Conservation (phyloP, 2,329 filamentous ascomycete species). For the Gnomoniopsis sp. region DNA sequence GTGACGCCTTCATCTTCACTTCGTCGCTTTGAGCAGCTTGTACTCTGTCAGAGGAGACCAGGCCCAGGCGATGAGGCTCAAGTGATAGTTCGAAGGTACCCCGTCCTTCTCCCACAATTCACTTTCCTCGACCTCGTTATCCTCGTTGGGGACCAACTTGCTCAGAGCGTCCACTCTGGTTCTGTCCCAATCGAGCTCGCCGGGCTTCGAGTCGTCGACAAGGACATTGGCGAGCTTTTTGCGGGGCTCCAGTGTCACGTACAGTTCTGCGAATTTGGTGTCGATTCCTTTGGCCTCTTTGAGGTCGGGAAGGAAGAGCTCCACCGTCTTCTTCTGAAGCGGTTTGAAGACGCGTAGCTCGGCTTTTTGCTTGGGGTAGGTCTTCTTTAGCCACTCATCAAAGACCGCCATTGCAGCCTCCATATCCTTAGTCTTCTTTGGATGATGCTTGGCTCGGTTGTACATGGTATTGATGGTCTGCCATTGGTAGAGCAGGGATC, state of each 20-base stretch:
- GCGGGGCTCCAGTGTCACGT: constrained; percentile 11
- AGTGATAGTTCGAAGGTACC: constrained; percentile 6
- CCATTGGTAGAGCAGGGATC: constrained; percentile 13
- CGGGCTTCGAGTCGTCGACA: constrained; percentile 14
- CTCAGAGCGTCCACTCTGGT: constrained; percentile 11
- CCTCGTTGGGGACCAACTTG: constrained; percentile 6
- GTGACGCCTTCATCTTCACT: not conserved
- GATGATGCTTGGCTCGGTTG: constrained; percentile 19
- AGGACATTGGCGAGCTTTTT: constrained; percentile 17
- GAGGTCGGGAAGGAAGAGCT: constrained; percentile 10
- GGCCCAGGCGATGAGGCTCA: constrained; percentile 17
- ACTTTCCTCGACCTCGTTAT: not conserved
- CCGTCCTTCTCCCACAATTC: constrained; percentile 14
- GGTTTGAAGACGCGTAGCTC: constrained; percentile 17
- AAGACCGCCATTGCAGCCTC: constrained; percentile 15
- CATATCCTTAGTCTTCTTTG: constrained; percentile 18
- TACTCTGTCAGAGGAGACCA: constrained; percentile 17
- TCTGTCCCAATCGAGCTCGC: constrained; percentile 16
- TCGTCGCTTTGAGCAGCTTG: constrained; percentile 12
- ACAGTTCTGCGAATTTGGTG: constrained; percentile 15
- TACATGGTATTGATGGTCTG: constrained; percentile 18
- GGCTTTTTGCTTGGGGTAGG: constrained; percentile 11
- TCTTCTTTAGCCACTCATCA: constrained; percentile 14
- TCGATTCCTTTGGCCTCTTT: constrained; percentile 8
- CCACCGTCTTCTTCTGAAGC: constrained; percentile 14